Evolutionary conservation across 1,284 basidiomycete genomes (phyloP).

Genomic region (Tylopilus sp.): DNA sequence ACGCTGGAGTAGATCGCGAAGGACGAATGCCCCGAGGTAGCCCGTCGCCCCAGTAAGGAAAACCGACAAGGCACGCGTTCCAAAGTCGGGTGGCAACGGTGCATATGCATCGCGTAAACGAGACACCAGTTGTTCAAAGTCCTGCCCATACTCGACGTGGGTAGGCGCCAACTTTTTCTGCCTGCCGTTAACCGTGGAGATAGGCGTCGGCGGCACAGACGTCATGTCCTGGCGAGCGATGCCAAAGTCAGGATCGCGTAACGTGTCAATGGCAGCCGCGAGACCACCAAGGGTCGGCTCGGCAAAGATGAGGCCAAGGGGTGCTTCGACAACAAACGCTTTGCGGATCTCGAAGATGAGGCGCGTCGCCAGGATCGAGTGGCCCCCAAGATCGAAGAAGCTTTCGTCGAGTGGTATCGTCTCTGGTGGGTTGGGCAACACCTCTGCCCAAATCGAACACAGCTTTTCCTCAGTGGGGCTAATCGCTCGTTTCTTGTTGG

Average conservation of each 20-base stretch:
- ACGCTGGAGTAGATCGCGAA: conserved; percentile 83
- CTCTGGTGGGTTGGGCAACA: conserved; percentile 86
- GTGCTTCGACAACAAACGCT: conserved; percentile 91
- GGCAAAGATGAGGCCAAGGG: conserved; percentile 94
- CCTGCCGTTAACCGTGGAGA: conserved; percentile 29
- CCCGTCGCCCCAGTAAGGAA: conserved; percentile 98
- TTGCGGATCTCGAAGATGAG: conserved; percentile 98
- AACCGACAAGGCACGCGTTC: conserved; percentile 72
- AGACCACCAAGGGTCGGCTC: conserved; percentile 90
- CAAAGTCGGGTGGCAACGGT: conserved; percentile 63
- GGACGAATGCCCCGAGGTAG: conserved; percentile 95
- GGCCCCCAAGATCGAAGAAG: conserved; percentile 99
- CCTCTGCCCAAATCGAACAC: conserved; percentile 83
- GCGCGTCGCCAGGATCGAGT: conserved; percentile 97
- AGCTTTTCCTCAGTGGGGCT: conserved; percentile 86
- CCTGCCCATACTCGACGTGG: conserved; percentile 79
- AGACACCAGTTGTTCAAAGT: conserved; percentile 76
- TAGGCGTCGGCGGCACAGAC: conserved; percentile 28
- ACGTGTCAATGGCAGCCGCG: conserved; percentile 81
- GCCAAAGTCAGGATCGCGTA: conserved; percentile 87
- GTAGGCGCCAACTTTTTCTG: conserved; percentile 32
- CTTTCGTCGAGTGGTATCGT: conserved; percentile 92
- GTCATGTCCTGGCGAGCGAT: conserved; percentile 60
- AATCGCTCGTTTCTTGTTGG: conserved; percentile 49
- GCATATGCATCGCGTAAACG: conserved; percentile 73